Conservation (phyloP, 208 protist species). For the Histomonas meleagridis region DNA sequence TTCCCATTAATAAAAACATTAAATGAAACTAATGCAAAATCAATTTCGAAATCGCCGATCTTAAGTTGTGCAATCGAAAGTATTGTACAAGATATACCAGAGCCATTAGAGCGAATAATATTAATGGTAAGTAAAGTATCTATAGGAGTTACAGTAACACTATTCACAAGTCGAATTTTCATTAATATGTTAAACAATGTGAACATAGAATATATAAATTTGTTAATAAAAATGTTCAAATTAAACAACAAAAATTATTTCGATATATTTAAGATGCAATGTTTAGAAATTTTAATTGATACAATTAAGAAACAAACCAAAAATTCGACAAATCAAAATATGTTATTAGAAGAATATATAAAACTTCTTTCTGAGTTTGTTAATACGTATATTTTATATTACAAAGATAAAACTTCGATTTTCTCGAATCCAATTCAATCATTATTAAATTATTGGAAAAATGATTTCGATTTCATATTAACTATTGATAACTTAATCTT, state of each 20-base stretch:
- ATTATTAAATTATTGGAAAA: background rate
- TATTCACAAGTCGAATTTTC: no score
- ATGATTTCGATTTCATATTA: no score
- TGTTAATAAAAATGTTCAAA: background rate
- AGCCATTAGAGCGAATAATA: no score
- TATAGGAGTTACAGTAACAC: no score
- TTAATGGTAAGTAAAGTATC: no score
- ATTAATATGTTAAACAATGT: no score
- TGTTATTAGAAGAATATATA: background rate
- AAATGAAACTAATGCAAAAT: background rate
- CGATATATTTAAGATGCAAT: background rate
- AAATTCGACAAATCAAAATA: background rate
- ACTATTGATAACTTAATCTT: no score
- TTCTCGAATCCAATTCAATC: background rate
- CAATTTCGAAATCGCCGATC: background rate
- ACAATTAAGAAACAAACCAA: background rate
- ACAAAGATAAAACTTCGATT: background rate
- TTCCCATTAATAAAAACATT: background rate
- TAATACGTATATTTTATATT: no score
- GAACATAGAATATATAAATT: no score
- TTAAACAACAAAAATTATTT: background rate
- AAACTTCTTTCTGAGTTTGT: no score
- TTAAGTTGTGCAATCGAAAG: background rate
- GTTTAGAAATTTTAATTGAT: no score
- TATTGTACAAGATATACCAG: background rate